Base-by-base conservation (phyloP, 148 eudicot genomes). In the Nepenthes gracilis region DNA sequence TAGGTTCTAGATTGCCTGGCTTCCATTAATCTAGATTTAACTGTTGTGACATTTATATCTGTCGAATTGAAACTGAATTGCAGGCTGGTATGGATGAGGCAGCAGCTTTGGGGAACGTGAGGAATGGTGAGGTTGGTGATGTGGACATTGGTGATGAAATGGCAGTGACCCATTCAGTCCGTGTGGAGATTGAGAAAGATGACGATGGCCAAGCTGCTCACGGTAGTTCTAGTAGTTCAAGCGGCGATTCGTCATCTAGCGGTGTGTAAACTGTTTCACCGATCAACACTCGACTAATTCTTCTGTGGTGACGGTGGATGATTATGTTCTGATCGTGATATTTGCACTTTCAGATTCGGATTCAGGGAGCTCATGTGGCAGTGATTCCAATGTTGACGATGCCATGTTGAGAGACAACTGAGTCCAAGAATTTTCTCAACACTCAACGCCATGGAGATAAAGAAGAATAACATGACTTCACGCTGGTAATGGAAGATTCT, bases 361-460 rank as follows among this genome's bases (percentile, higher is more conserved):
- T 75, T 84, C 97, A 1, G 88, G 90, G 47, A 86, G 88, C 69
- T 84, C 87, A 10, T 89, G 93, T 2, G 90, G 90, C 67, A 86
- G 88, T 74, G 97, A 90, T 70, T 90, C 94, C 15, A 94, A 90
- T 74, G 90, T 85, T 2, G 94, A 90, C 58, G 97, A 90, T 60
- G 97, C 94, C 35, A 90, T 86, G 32, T 86, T 93, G 1, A 69
- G 72, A 4, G 85, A 74, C 55, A 68, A 74, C 23, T 2, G 81
- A 67, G 33, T 77, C 78, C 12, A 71, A 74, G 67, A 73, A 69
- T 61, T 58, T 75, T 57, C 63, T 62, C 38, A 57, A 37, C 47
- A 47, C 66, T 61, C 5, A 47, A 40, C 23, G 45, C 45, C 45
- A 40, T 4, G 4, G 45, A 40, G 45, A 3, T 0, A 40, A 40